Evolutionary conservation across 257 asterid genomes (phyloP), one percentile per base, ranked within the genome.

Genomic region (Marsdenia floribunda): DNA sequence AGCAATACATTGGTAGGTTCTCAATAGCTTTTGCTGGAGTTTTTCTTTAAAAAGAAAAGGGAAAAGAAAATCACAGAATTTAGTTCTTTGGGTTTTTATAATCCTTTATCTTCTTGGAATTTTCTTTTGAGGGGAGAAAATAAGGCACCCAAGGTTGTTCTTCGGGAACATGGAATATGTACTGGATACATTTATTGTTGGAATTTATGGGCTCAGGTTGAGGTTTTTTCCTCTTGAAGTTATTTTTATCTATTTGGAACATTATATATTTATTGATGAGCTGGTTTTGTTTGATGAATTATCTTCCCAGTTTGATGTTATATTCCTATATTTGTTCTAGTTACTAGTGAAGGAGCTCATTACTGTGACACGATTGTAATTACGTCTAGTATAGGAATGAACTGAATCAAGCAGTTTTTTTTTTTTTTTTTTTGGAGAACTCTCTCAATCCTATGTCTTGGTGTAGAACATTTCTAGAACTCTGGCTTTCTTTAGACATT

Each of bases 31-130:
- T 76, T 80, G 83, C 86, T 79, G 81, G 73, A 74, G 80, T 73
- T 81, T 84, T 81, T 82, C 78, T 58, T 15, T 15, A 50, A 50
- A 50, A 50, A 58, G 80, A 22, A 67, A 40, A 5, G 49, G 49
- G 8, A 77, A 75, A 64, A n/a, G n/a, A 82, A 72, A 77, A 73
- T 76, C 85, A 78, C 78, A 83, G 72, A 83, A 77, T 70, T 87
- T 82, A 47, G 83, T 59, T 72, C 72, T 68, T 81, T 49, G 81
- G 75, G 73, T 79, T 82, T 78, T 83, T 81, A 44, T 46, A 57
- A 76, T 78, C 81, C 80, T 86, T 75, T 59, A 77, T 79, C 79
- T 82, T 84, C 88, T 79, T 83, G 81, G 81, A 73, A 66, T 75
- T 67, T 55, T 82, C 77, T 46, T 55, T 77, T 80, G 74, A 73